Conservation (phyloP, 208 protist genomes). For the Wallacemonas sp. region DNA sequence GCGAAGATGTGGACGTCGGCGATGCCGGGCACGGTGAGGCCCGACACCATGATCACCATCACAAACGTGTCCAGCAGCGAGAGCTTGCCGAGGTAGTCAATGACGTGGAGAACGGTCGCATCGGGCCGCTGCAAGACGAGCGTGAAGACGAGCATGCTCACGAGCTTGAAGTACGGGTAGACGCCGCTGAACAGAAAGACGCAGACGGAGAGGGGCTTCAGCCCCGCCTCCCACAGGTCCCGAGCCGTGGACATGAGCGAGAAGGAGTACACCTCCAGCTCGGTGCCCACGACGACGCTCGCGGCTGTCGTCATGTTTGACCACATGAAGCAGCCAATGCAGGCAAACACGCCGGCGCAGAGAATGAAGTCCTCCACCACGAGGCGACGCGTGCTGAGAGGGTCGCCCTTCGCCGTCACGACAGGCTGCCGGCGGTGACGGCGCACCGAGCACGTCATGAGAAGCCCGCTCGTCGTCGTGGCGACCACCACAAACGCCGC, state of each 20-base stretch:
- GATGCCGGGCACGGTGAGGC: constrained; percentile 61
- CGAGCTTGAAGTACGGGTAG: constrained; percentile 95
- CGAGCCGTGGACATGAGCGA: constrained; percentile 73
- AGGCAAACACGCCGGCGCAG: constrained; percentile 21
- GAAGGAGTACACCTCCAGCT: constrained; percentile 76
- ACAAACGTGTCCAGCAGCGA: constrained; percentile 94
- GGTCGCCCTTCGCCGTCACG: constrained; percentile 11
- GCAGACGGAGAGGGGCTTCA: constrained; percentile 81
- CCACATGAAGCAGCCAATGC: constrained; percentile 40
- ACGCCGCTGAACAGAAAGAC: constrained; percentile 93
- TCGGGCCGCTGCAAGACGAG: constrained; percentile 50
- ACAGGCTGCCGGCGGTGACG: constrained; percentile 25
- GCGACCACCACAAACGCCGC: neutral
- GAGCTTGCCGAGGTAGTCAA: constrained; percentile 94
- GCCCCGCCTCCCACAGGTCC: constrained; percentile 86
- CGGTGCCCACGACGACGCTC: constrained; percentile 42
- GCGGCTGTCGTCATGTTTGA: constrained; percentile 66
- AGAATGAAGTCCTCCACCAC: constrained; percentile 55
- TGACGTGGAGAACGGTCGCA: constrained; percentile 50
- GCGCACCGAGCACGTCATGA: constrained; percentile 20
- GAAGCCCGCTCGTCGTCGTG: neutral
- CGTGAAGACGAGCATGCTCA: constrained; percentile 59
- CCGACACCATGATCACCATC: constrained; percentile 91
- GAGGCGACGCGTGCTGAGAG: constrained; percentile 24
- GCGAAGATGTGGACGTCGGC: constrained; percentile 41